Conservation (phyloP, 768 basidiomycete genomes). For the Naganishia antarctica region DNA sequence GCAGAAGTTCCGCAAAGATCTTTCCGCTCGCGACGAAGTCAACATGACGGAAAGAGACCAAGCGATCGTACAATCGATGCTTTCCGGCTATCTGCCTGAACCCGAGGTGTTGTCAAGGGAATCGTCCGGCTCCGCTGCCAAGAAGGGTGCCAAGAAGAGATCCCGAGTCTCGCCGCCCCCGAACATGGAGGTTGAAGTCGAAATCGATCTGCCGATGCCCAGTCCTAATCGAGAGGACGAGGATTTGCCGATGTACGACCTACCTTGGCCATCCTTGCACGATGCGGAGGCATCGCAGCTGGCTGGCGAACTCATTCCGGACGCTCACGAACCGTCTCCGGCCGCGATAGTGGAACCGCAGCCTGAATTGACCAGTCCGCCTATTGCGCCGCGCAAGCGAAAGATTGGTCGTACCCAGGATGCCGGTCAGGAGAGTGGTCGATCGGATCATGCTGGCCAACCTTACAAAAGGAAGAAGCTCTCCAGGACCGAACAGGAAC, state of each 20-base stretch:
- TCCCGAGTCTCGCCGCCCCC: not conserved
- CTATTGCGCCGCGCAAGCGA: not conserved
- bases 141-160: too few relatives aligned
- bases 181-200: slow-evolving; percentile 5
- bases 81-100: slow-evolving; percentile 3
- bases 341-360: too few relatives aligned
- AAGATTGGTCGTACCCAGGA: not conserved
- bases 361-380: slow-evolving; percentile 2
- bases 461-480: not conserved
- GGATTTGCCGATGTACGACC: not conserved
- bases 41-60: not conserved
- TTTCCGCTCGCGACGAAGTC: not conserved
- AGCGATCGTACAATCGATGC: slow-evolving; percentile 7
- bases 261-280: slow-evolving; percentile 7
- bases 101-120: not conserved
- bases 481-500: not conserved
- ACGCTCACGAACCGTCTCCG: too few relatives aligned
- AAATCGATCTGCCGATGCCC: not conserved
- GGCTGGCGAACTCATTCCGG: not conserved
- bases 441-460: not conserved
- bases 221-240: not conserved
- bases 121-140: not conserved
- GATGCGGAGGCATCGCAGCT: slow-evolving; percentile 8
- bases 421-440: not conserved
- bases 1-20: not conserved